Evolutionary conservation across 2,329 filamentous ascomycete genomes (phyloP).

Genomic region (Botryosphaeria dothidea): DNA sequence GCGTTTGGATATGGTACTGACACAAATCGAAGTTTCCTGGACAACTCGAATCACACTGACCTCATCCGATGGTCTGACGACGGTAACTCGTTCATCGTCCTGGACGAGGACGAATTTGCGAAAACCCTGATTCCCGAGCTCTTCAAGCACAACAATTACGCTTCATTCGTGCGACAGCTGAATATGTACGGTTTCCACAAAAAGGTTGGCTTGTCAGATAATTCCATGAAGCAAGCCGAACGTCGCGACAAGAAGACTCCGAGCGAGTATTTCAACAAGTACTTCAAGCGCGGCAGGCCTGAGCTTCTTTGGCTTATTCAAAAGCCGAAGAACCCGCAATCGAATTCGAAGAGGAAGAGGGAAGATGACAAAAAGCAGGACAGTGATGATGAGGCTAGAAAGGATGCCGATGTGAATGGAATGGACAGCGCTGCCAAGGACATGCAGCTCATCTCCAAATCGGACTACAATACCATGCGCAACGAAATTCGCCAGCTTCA

Average conservation of each 20-base stretch:
- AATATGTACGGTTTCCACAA: constrained; percentile 60
- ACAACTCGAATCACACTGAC: constrained; percentile 89
- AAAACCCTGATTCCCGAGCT: constrained; percentile 72
- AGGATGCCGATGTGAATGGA: constrained; percentile 41
- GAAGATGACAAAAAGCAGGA: constrained; percentile 68
- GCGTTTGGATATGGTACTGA: constrained; percentile 12
- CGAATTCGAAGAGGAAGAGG: constrained; percentile 49
- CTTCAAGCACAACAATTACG: constrained; percentile 80
- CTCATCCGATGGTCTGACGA: constrained; percentile 97
- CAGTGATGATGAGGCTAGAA: constrained; percentile 63
- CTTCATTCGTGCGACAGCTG: constrained; percentile 73
- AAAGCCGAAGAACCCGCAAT: constrained; percentile 76
- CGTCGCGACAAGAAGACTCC: constrained; percentile 98
- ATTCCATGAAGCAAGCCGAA: constrained; percentile 96
- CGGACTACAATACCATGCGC: constrained; percentile 76
- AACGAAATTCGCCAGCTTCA: constrained; percentile 80
- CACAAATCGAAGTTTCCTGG: constrained; percentile 72
- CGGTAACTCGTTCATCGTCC: constrained; percentile 92
- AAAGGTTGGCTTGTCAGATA: constrained; percentile 76
- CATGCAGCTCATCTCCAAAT: constrained; percentile 59
- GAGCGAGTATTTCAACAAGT: constrained; percentile 96
- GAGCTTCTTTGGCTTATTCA: constrained; percentile 95
- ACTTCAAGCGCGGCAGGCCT: constrained; percentile 89
- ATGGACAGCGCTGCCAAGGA: constrained; percentile 31
- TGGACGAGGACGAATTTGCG: constrained; percentile 90